phyloP scores from a whole-genome alignment of 305 asterid species.

The Fraxinus xanthoxyloides region DNA sequence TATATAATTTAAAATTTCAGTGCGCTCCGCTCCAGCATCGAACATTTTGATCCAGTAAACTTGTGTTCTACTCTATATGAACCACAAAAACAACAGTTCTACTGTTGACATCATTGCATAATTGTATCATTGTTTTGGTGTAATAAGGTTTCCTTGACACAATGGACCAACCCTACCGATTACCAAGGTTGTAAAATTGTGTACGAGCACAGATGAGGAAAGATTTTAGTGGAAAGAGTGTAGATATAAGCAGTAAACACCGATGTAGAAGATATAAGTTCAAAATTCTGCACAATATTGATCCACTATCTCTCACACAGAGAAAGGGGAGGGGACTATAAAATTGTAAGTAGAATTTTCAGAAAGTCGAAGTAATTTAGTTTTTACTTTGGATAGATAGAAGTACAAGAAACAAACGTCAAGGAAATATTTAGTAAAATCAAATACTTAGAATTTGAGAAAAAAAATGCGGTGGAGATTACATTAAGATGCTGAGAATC shows the following conservation, averaged over 20 bases:
- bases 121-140: background rate
- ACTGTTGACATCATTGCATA: background rate
- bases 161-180: background rate
- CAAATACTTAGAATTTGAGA: background rate
- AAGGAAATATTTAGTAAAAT: background rate
- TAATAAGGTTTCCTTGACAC: background rate
- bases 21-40: too few relatives aligned
- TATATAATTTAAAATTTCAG: too few relatives aligned
- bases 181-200: background rate
- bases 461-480: background rate
- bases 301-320: background rate
- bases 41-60: too few relatives aligned
- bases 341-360: background rate
- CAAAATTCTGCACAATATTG: background rate
- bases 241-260: background rate
- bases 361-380: background rate
- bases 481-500: background rate
- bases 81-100: background rate
- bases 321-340: background rate
- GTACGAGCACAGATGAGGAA: background rate
- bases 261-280: background rate
- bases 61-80: too few relatives aligned
- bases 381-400: background rate
- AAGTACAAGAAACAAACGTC: background rate
- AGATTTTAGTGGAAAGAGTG: background rate